Conservation (phyloP, 106 monocot genomes). For the Phalaenopsis equestris region DNA sequence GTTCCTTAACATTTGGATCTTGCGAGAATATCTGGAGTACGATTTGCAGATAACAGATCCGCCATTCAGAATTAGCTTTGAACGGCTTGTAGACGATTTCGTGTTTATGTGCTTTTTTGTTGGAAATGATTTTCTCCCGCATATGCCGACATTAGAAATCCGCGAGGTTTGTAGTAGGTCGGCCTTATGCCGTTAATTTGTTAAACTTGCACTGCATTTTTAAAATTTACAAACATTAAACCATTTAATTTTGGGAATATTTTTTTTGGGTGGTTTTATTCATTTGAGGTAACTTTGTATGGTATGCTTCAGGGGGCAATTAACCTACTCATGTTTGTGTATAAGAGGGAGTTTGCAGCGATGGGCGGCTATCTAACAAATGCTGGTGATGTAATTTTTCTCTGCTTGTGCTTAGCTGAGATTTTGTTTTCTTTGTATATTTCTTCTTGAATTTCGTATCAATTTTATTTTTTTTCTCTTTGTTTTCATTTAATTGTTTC, state of each 20-base stretch:
- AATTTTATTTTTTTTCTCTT: slow-evolving; percentile 2
- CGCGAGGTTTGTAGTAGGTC: slow-evolving; percentile 58
- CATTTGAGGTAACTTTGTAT: background rate
- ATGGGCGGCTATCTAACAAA: slow-evolving; percentile 98
- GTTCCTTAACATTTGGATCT: slow-evolving; percentile 89
- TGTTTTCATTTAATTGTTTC: background rate
- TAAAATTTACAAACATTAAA: slow-evolving; percentile 2
- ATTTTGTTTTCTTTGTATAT: background rate
- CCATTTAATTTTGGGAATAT: background rate
- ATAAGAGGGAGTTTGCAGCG: slow-evolving; percentile 63
- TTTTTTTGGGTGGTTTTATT: background rate
- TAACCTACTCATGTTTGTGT: slow-evolving; percentile 75
- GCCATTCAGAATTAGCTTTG: slow-evolving; percentile 67
- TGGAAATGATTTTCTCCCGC: slow-evolving; percentile 97
- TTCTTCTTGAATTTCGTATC: background rate
- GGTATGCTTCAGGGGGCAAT: slow-evolving; percentile 72
- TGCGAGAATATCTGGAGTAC: slow-evolving; percentile 86
- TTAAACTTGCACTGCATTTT: background rate
- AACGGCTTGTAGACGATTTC: slow-evolving; percentile 89
- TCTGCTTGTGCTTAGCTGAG: slow-evolving; percentile 6
- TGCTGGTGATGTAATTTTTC: slow-evolving; percentile 72
- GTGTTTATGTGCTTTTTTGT: slow-evolving; percentile 96
- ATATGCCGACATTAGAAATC: slow-evolving; percentile 96
- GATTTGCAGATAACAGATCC: slow-evolving; percentile 73
- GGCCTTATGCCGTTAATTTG: background rate